Evolutionary conservation across 495 filamentous ascomycete genomes (phyloP).

Genomic region (Penicillium pancosmium): DNA sequence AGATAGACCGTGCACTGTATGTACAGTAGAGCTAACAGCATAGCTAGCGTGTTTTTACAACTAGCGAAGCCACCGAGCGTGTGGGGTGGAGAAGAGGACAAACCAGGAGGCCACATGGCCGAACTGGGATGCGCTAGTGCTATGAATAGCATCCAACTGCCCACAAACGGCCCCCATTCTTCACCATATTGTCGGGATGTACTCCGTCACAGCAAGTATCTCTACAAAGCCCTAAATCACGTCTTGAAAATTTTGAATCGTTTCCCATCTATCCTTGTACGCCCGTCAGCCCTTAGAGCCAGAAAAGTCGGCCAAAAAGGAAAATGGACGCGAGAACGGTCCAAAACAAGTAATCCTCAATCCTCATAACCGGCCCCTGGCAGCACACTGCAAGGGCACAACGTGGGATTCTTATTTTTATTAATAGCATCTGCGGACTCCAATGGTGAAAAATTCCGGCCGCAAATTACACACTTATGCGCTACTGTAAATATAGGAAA

Average conservation of each 20-base stretch:
- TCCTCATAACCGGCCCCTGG: background rate
- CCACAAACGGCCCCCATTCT: constrained; percentile 1
- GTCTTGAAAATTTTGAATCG: background rate
- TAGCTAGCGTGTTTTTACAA: background rate
- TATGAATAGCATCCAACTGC: background rate
- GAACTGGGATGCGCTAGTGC: background rate
- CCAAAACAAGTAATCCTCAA: background rate
- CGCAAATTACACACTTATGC: background rate
- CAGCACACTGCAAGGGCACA: constrained; percentile 21
- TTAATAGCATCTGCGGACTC: constrained; percentile 11
- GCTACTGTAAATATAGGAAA: constrained; percentile 4
- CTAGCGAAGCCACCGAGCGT: background rate
- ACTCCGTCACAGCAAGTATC: background rate
- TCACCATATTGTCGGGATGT: background rate
- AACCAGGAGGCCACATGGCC: constrained; percentile 2
- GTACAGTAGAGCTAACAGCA: background rate
- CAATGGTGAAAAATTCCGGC: background rate
- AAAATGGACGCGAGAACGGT: background rate
- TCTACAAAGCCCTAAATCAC: background rate
- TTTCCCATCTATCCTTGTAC: constrained; percentile 1
- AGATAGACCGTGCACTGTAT: background rate
- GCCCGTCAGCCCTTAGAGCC: background rate
- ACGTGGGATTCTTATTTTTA: constrained; percentile 35
- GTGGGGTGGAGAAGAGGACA: background rate
- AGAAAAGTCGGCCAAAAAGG: background rate